Conservation (phyloP, 2,329 filamentous ascomycete genomes). For the Tolypocladium tropicale region DNA sequence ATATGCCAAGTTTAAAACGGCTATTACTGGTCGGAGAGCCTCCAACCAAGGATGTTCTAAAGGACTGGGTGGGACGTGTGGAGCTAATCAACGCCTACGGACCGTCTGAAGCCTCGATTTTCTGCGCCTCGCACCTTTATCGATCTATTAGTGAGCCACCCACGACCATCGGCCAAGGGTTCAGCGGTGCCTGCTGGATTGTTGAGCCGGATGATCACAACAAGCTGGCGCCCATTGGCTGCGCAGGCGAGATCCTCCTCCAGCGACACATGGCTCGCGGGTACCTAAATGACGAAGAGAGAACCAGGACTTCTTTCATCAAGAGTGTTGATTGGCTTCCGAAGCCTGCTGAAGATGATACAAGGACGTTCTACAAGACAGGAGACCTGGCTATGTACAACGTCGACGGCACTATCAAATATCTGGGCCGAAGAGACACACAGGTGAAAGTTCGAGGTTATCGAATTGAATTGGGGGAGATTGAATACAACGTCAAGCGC, state of each 20-base stretch:
- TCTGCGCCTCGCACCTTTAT: neutral
- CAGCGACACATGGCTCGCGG: conserved; percentile 14
- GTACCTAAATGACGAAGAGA: conserved; percentile 11
- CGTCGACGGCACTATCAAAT: conserved; percentile 27
- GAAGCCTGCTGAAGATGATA: neutral
- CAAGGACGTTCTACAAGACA: conserved; percentile 28
- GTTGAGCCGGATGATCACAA: conserved; percentile 8
- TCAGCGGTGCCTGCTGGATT: conserved; percentile 9
- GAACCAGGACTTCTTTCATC: conserved; percentile 13
- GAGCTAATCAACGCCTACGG: conserved; percentile 3
- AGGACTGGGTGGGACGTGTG: neutral
- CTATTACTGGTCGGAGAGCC: neutral
- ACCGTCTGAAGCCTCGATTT: conserved; percentile 1
- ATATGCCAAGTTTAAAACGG: neutral
- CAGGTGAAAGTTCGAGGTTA: conserved; percentile 51
- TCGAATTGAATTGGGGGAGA: conserved; percentile 34
- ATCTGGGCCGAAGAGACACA: conserved; percentile 41
- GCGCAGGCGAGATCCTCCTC: conserved; percentile 15
- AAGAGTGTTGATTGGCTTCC: conserved; percentile 33
- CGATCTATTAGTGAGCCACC: neutral
- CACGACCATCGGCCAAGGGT: neutral
- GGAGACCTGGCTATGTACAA: conserved; percentile 36
- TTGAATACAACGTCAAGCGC: conserved; percentile 8
- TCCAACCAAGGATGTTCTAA: neutral
- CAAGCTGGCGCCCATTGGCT: conserved; percentile 8